Evolutionary conservation across 1,284 basidiomycete species (phyloP), one percentile per base, ranked within the genome.

Genomic region (Phellopilus nigrolimitatus): DNA sequence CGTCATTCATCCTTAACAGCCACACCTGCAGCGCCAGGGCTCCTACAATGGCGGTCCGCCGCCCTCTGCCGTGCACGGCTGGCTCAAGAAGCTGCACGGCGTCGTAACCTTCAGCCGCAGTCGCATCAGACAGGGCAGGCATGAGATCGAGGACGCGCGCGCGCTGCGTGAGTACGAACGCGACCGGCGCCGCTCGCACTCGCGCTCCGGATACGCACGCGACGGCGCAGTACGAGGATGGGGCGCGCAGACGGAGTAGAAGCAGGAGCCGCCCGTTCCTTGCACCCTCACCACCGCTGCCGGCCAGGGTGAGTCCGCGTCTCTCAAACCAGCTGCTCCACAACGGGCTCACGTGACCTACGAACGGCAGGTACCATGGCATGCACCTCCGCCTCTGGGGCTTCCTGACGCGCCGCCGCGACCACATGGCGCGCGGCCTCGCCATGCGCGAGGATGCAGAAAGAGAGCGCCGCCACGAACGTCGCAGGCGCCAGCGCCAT

Each of bases 261-360:
- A 36, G 46, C 19, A 45, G 38, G 13, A 9, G 28, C 8, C 49
- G 51, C 21, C 54, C 49, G 12, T 55, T 51, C 34, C n/a, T 38
- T 55, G 33, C 54, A 55, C 33, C 52, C 43, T 22, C 41, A 19
- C 12, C 50, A 39, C 34, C 54, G 49, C 4, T 55, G 49, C 28
- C 49, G 44, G 5, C 54, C 54, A 22, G 24, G 42, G 54, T 55
- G 19, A 39, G 54, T n/a, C n/a, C n/a, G n/a, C n/a, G n/a, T n/a
- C n/a, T n/a, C n/a, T n/a, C n/a, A n/a, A n/a, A n/a, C n/a, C n/a
- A n/a, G n/a, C n/a, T n/a, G n/a, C n/a, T n/a, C n/a, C n/a, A n/a
- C n/a, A n/a, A n/a, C n/a, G n/a, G n/a, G n/a, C n/a, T n/a, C n/a
- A n/a, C n/a, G n/a, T n/a, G n/a, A n/a, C 10, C 15, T 22, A 30